Conservation (phyloP, 2,329 filamentous ascomycete species). For the Aspergillus sp. region DNA sequence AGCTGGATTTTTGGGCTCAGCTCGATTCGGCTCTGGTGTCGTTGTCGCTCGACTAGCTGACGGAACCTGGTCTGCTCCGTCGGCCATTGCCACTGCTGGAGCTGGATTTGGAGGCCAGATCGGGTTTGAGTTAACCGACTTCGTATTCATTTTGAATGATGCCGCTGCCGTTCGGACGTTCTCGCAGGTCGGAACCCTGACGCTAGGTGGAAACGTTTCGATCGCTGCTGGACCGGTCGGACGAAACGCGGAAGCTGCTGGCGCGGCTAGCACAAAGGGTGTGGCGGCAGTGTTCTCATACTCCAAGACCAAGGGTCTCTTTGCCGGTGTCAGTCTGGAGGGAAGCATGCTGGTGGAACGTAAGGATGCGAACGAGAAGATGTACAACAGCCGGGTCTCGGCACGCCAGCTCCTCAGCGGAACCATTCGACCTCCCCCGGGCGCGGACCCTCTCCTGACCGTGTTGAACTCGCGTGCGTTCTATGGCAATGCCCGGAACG, state of each 20-base stretch:
- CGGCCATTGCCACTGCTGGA: constrained; percentile 51
- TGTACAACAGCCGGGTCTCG: constrained; percentile 82
- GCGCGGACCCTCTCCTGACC: constrained; percentile 79
- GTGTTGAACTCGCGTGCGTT: constrained; percentile 86
- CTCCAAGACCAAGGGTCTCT: constrained; percentile 95
- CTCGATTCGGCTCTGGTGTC: constrained; percentile 52
- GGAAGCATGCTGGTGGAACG: constrained; percentile 91
- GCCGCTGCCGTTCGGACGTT: constrained; percentile 86
- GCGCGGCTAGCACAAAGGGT: constrained; percentile 84
- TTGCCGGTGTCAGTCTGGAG: constrained; percentile 92
- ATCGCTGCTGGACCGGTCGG: constrained; percentile 92
- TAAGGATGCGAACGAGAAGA: constrained; percentile 93
- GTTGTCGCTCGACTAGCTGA: constrained; percentile 52
- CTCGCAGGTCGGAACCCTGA: constrained; percentile 86
- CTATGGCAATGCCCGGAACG: constrained; percentile 60
- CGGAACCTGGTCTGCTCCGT: constrained; percentile 53
- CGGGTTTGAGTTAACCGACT: constrained; percentile 59
- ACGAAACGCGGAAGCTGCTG: constrained; percentile 92
- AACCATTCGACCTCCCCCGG: constrained; percentile 72
- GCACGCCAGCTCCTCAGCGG: constrained; percentile 81
- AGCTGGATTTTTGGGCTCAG: constrained; percentile 53
- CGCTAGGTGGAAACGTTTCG: constrained; percentile 92
- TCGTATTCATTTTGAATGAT: constrained; percentile 98
- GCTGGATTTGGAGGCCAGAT: constrained; percentile 55
- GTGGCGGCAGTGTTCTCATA: constrained; percentile 95